Evolutionary conservation across 768 basidiomycete species (phyloP).

Genomic region (Lactarius hengduanensis): DNA sequence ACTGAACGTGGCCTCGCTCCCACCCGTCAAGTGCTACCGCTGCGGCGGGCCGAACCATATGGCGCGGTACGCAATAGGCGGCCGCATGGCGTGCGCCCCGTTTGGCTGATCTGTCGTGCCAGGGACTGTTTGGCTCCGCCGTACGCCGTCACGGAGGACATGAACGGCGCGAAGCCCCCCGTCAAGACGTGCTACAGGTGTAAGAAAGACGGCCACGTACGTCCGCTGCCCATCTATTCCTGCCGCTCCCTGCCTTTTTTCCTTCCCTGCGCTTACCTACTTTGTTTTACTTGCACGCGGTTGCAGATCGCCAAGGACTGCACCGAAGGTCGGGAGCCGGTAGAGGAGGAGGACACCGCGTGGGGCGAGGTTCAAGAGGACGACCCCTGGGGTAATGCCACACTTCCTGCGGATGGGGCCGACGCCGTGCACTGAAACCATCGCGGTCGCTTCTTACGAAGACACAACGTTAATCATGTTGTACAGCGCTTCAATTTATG

Average conservation of each 20-base stretch:
- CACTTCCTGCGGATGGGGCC: conserved; percentile 8
- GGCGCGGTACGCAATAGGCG: conserved; percentile 53
- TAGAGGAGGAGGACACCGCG: conserved; percentile 13
- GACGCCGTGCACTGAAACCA: background rate
- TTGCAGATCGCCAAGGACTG: conserved; percentile 39
- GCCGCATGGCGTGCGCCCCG: conserved; percentile 20
- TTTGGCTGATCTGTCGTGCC: conserved; percentile 14
- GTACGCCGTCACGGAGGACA: conserved; percentile 48
- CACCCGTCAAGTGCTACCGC: conserved; percentile 84
- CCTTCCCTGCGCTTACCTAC: background rate
- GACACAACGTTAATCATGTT: background rate
- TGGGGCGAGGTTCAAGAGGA: conserved; percentile 25
- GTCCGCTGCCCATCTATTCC: conserved; percentile 32
- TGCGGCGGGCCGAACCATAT: conserved; percentile 89
- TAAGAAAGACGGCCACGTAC: conserved; percentile 82
- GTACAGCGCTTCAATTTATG: conserved; percentile 1
- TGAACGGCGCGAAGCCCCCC: conserved; percentile 47
- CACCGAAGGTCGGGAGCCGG: conserved; percentile 34
- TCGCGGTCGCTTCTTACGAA: background rate
- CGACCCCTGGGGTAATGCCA: conserved; percentile 13
- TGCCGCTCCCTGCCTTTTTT: background rate
- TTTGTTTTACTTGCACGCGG: background rate
- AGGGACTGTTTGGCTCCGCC: conserved; percentile 84
- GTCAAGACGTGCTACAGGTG: conserved; percentile 88
- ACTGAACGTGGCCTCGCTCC: conserved; percentile 72